These are phyloP conservation scores for Sambucus nigra DNA, from an alignment of 129 eudicot genomes.

Conservation along the genomic window DNA sequence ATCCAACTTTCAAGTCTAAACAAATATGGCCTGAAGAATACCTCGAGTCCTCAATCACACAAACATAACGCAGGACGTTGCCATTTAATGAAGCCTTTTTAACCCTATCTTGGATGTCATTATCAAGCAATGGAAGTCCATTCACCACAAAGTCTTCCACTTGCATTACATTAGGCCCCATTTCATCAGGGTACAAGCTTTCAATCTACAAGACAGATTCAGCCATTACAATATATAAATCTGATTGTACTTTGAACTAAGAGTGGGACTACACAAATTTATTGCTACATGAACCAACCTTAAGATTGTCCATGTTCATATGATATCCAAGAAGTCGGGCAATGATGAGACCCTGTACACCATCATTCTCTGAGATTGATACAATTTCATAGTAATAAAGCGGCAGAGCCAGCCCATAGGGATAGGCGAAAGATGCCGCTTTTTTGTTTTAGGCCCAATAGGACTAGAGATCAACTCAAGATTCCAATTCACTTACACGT, in stretches of 20 bases:
- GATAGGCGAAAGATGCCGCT: too few relatives aligned
- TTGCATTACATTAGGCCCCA: constrained; percentile 74
- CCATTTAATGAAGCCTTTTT: constrained; percentile 63
- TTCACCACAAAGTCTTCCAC: constrained; percentile 64
- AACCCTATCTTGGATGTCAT: constrained; percentile 49
- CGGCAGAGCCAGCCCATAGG: too few relatives aligned
- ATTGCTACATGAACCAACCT: constrained; percentile 29
- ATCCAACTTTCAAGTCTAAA: background rate
- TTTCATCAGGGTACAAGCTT: constrained; percentile 69
- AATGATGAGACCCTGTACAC: constrained; percentile 85
- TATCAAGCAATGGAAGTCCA: constrained; percentile 74
- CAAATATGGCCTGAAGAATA: constrained; percentile 13
- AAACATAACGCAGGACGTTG: constrained; percentile 85
- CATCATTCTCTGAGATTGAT: too few relatives aligned
- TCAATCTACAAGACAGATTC: constrained; percentile 37
- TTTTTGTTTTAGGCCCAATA: too few relatives aligned
- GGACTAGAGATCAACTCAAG: too few relatives aligned
- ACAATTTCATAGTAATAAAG: too few relatives aligned
- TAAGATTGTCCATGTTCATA: constrained; percentile 48
- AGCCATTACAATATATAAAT: background rate
- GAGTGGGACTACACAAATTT: constrained; percentile 5
- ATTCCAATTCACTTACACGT: too few relatives aligned
- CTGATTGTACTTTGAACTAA: background rate
- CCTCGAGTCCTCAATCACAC: constrained; percentile 67
- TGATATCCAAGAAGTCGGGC: constrained; percentile 88